Conservation (phyloP, 208 protist genomes). For the Lotmaria passim region DNA sequence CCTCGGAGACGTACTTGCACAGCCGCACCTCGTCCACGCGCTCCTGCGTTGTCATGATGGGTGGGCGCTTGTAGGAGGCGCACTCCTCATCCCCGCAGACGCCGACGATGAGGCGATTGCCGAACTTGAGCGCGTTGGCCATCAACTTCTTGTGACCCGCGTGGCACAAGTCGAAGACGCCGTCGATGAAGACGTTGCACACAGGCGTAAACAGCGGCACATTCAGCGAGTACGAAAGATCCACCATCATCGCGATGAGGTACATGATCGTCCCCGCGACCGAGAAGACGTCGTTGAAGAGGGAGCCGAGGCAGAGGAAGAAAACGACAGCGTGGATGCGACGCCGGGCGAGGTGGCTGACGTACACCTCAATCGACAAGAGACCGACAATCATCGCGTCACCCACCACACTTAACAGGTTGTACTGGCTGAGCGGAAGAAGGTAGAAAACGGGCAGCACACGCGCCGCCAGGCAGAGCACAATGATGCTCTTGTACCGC, state of each 20-base stretch:
- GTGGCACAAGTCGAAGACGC: slow-evolving; percentile 94
- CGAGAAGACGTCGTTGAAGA: slow-evolving; percentile 88
- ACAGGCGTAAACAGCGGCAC: slow-evolving; percentile 91
- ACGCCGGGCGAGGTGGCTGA: slow-evolving; percentile 82
- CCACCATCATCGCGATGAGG: slow-evolving; percentile 81
- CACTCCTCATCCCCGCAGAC: slow-evolving; percentile 92
- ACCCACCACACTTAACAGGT: slow-evolving; percentile 74
- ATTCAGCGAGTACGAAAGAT: slow-evolving; percentile 87
- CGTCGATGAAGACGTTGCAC: slow-evolving; percentile 92
- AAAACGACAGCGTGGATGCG: slow-evolving; percentile 88
- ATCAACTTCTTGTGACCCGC: slow-evolving; percentile 91
- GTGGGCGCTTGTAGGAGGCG: slow-evolving; percentile 87
- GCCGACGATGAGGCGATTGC: slow-evolving; percentile 92
- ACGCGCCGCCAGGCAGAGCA: slow-evolving; percentile 63
- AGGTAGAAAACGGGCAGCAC: slow-evolving; percentile 83
- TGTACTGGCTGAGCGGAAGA: slow-evolving; percentile 74
- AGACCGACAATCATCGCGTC: slow-evolving; percentile 87
- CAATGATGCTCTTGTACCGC: slow-evolving; percentile 68
- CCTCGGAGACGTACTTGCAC: slow-evolving; percentile 91
- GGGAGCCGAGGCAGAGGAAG: slow-evolving; percentile 80
- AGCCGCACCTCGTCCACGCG: slow-evolving; percentile 86
- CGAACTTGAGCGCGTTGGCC: slow-evolving; percentile 82
- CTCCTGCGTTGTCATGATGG: slow-evolving; percentile 93
- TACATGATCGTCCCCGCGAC: slow-evolving; percentile 73
- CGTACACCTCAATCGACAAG: slow-evolving; percentile 87